These are phyloP conservation scores for Tuber indicum DNA, from an alignment of 495 filamentous ascomycete genomes.

Conservation along the genomic window DNA sequence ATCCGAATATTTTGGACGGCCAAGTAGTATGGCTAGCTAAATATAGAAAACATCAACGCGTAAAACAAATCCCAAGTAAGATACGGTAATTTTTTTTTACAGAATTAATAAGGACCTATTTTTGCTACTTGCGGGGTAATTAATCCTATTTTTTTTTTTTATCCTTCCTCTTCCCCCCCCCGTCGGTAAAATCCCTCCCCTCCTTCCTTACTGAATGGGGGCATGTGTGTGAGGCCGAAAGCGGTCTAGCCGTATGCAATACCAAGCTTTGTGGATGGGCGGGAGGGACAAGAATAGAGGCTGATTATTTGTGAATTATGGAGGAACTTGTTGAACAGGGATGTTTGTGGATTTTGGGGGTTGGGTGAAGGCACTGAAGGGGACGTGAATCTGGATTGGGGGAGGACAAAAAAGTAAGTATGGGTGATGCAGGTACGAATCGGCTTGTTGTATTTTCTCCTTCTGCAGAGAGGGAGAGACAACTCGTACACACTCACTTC, in stretches of 20 bases:
- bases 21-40: background rate
- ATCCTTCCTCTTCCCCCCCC: background rate
- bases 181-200: background rate
- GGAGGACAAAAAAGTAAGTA: background rate
- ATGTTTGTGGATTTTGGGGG: no score
- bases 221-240: background rate
- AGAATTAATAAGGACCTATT: background rate
- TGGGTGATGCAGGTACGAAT: background rate
- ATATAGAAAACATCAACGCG: background rate
- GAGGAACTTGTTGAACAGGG: no score
- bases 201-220: background rate
- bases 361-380: no score
- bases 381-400: background rate
- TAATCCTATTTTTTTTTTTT: background rate
- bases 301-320: background rate
- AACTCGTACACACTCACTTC: no score
- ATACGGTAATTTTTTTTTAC: background rate
- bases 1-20: background rate
- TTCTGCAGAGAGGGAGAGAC: background rate
- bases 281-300: conserved; percentile 5
- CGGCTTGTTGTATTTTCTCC: background rate
- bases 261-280: conserved; percentile 1
- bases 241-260: background rate
- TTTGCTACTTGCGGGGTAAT: background rate
- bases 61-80: background rate